These are phyloP conservation scores for Amesomyces nigricolor DNA, from an alignment of 2,329 filamentous ascomycete species.

Conservation along the genomic window DNA sequence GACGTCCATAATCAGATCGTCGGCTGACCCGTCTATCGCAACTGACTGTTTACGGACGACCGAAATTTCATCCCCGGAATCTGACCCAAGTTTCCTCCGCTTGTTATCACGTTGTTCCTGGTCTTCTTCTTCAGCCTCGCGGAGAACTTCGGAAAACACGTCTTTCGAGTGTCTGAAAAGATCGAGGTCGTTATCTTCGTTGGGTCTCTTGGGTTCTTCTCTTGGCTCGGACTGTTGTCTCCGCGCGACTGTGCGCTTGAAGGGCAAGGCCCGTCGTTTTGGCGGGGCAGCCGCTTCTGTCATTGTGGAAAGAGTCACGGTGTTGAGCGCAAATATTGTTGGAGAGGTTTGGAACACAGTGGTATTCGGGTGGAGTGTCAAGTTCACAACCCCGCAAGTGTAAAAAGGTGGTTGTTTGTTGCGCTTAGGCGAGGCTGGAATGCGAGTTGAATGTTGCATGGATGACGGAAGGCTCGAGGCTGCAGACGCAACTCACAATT, in stretches of 20 bases:
- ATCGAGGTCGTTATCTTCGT: constrained; percentile 35
- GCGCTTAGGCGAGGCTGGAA: no score
- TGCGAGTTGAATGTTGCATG: no score
- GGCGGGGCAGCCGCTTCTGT: constrained; percentile 2
- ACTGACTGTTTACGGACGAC: background rate
- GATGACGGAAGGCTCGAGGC: no score
- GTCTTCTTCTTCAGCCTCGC: constrained; percentile 23
- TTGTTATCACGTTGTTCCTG: constrained; percentile 20
- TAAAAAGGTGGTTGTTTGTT: no score
- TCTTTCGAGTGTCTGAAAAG: constrained; percentile 48
- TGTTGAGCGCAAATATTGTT: background rate
- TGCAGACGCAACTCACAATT: no score
- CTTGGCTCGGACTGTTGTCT: constrained; percentile 3
- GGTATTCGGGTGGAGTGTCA: no score
- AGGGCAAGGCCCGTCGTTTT: constrained; percentile 26
- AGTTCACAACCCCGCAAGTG: no score
- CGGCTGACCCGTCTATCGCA: constrained; percentile 15
- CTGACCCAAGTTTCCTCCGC: constrained; percentile 13
- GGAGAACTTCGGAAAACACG: constrained; percentile 39
- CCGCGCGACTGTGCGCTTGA: constrained; percentile 27
- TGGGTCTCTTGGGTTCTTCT: constrained; percentile 12
- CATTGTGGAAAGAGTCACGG: background rate
- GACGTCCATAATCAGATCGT: constrained; percentile 21
- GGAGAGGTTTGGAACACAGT: no score
- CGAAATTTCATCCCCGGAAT: background rate